These are phyloP conservation scores for Ceratobasidium sp. DNA, from an alignment of 1,284 basidiomycete species.

Conservation along the genomic window DNA sequence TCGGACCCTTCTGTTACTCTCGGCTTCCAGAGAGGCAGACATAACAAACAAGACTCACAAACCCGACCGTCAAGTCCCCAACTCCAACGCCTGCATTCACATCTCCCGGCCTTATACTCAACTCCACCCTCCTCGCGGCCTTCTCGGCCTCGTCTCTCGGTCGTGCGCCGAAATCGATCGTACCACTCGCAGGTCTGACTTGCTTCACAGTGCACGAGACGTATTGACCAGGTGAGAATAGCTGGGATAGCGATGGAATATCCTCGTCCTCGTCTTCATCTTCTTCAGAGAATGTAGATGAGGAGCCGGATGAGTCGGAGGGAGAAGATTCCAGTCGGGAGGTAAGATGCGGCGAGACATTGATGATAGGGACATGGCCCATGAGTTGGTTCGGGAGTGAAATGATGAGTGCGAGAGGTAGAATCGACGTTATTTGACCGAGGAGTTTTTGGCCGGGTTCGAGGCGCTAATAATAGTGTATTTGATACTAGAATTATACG, in stretches of 20 bases:
- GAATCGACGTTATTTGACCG: conserved; percentile 86
- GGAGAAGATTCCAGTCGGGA: conserved; percentile 60
- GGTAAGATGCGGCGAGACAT: conserved; percentile 90
- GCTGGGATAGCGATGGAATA: conserved; percentile 76
- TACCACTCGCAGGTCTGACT: conserved; percentile 68
- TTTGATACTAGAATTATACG: conserved; percentile 21
- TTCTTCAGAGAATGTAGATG: conserved; percentile 59
- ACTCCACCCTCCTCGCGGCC: conserved; percentile 84
- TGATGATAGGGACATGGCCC: conserved; percentile 95
- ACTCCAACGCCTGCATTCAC: conserved; percentile 88
- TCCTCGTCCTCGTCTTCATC: conserved; percentile 60
- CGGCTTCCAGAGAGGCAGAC: neutral
- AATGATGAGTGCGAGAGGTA: conserved; percentile 90
- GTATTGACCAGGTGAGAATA: conserved; percentile 90
- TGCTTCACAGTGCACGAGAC: conserved; percentile 81
- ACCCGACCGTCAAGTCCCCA: conserved; percentile 81
- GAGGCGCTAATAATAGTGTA: conserved; percentile 71
- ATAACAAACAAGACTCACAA: conserved; percentile 64
- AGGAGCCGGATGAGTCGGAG: conserved; percentile 59
- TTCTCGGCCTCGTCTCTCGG: conserved; percentile 75
- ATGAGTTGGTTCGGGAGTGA: conserved; percentile 96
- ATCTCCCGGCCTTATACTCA: conserved; percentile 85
- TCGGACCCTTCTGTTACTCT: neutral
- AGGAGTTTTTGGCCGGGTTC: conserved; percentile 82
- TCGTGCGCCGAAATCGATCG: conserved; percentile 66